These are phyloP conservation scores for Dianthus caryophyllus DNA, from an alignment of 148 eudicot species.

Conservation along the genomic window DNA sequence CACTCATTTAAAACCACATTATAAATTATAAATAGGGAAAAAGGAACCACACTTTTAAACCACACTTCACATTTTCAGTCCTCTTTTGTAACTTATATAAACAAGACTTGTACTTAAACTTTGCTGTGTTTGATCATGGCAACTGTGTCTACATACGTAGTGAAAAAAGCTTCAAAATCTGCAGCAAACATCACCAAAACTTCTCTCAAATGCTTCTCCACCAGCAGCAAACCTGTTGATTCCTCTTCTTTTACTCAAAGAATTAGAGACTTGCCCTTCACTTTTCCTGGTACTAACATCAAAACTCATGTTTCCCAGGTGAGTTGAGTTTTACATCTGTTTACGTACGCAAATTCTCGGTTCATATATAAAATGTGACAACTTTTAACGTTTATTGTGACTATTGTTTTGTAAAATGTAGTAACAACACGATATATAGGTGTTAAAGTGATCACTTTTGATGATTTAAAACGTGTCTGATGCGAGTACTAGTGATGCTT, in stretches of 20 bases:
- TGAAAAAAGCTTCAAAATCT: conserved; percentile 20
- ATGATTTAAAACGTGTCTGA: too few relatives aligned
- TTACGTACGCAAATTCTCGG: neutral
- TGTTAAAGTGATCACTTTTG: too few relatives aligned
- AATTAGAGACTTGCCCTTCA: conserved; percentile 45
- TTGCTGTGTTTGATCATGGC: conserved; percentile 18
- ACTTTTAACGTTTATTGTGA: too few relatives aligned
- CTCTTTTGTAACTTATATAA: neutral
- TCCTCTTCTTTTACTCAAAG: conserved; percentile 25
- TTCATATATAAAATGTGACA: neutral
- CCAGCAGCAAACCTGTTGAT: conserved; percentile 8
- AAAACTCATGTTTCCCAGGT: conserved; percentile 69
- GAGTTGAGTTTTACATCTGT: conserved; percentile 15
- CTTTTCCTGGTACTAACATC: conserved; percentile 59
- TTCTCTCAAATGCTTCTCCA: conserved; percentile 17
- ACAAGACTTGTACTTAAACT: neutral
- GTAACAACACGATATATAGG: too few relatives aligned
- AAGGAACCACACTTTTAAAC: neutral
- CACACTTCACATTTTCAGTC: neutral
- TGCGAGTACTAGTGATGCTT: too few relatives aligned
- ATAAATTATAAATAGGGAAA: neutral
- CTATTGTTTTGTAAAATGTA: too few relatives aligned
- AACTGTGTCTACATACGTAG: conserved; percentile 11
- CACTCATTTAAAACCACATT: too few relatives aligned
- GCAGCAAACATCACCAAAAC: neutral